Conservation (phyloP, 352 stramenopile species). For the Pythium graminicola region DNA sequence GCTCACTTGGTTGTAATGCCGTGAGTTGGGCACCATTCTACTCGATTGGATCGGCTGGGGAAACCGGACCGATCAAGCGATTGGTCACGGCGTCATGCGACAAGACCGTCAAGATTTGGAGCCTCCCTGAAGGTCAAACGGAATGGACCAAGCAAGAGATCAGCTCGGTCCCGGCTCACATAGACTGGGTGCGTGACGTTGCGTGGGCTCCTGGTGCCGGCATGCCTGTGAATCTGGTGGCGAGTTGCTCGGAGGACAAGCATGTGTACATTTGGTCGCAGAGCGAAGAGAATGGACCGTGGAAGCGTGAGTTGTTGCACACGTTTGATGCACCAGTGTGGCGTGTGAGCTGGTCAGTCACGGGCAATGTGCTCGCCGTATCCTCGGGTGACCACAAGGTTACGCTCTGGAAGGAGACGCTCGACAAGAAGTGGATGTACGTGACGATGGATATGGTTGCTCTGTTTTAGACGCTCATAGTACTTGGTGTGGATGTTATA, state of each 20-base stretch:
- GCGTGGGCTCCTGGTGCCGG: slow-evolving; percentile 94
- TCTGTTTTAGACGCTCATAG: no score
- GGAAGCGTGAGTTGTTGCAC: slow-evolving; percentile 91
- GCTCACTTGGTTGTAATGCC: slow-evolving; percentile 93
- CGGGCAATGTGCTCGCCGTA: slow-evolving; percentile 97
- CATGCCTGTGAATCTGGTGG: slow-evolving; percentile 92
- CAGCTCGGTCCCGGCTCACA: slow-evolving; percentile 80
- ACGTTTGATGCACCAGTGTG: slow-evolving; percentile 96
- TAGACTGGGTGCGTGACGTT: slow-evolving; percentile 96
- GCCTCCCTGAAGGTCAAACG: slow-evolving; percentile 54
- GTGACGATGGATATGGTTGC: no score
- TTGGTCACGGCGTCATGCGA: slow-evolving; percentile 97
- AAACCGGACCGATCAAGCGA: slow-evolving; percentile 47
- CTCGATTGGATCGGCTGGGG: slow-evolving; percentile 45
- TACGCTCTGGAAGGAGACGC: slow-evolving; percentile 97
- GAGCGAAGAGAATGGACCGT: slow-evolving; percentile 55
- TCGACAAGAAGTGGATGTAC: slow-evolving; percentile 96
- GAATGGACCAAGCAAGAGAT: slow-evolving; percentile 80
- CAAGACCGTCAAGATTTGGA: slow-evolving; percentile 97
- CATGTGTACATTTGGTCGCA: slow-evolving; percentile 96
- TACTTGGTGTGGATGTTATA: no score
- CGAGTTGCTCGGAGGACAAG: slow-evolving; percentile 86
- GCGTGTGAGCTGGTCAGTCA: slow-evolving; percentile 98
- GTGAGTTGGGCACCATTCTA: slow-evolving; percentile 94
- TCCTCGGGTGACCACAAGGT: slow-evolving; percentile 96